Conservation (phyloP, 1,284 basidiomycete species). For the Pulveroboletus sp. region DNA sequence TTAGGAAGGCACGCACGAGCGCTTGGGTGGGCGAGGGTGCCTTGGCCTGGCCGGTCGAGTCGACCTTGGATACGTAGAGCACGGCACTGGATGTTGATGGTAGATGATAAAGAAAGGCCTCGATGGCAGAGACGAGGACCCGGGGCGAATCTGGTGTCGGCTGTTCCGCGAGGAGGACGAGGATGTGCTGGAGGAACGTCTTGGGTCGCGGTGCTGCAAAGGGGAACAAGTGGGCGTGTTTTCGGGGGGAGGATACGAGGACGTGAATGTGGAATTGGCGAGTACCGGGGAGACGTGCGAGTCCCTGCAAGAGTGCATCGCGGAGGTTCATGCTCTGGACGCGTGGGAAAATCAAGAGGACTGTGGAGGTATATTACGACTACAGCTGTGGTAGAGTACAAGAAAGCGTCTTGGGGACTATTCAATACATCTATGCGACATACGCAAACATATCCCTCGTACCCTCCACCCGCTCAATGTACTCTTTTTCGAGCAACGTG, state of each 20-base stretch:
- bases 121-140: conserved; percentile 76
- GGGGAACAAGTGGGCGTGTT: conserved; percentile 69
- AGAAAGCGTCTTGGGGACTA: neutral
- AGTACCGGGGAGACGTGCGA: conserved; percentile 57
- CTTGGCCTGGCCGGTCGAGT: conserved; percentile 79
- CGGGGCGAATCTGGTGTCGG: conserved; percentile 41
- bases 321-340: conserved; percentile 44
- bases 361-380: conserved; percentile 17
- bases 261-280: conserved; percentile 73
- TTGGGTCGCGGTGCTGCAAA: conserved; percentile 64
- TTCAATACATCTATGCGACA: conserved; percentile 47
- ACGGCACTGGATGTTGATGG: conserved; percentile 68
- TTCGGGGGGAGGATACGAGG: conserved; percentile 69
- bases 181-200: conserved; percentile 69
- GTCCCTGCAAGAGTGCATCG: conserved; percentile 57
- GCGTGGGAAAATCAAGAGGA: conserved; percentile 21
- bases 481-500: conserved; percentile 94
- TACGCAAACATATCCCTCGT: conserved; percentile 78
- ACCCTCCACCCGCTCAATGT: conserved; percentile 89
- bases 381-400: conserved; percentile 21
- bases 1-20: conserved; percentile 67
- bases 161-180: conserved; percentile 70
- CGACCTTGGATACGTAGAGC: conserved; percentile 92
- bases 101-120: conserved; percentile 77
- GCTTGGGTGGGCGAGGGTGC: conserved; percentile 60